Evolutionary conservation across 2,329 filamentous ascomycete genomes (phyloP), one percentile per base, ranked within the genome.

Genomic region (Clarireedia paspali): DNA sequence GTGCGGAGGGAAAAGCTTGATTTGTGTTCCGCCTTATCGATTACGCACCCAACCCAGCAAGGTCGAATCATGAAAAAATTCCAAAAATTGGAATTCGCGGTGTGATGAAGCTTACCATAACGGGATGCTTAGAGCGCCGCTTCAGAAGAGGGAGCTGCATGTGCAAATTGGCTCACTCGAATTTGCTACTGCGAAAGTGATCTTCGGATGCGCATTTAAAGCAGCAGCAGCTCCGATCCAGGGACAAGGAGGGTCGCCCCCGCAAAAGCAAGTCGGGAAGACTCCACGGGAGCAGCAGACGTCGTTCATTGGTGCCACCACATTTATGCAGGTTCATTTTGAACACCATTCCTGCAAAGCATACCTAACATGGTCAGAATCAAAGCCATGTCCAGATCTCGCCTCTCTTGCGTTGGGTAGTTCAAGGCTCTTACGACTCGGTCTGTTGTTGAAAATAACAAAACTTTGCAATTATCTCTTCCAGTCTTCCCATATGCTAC

Each of bases 241-340:
- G 27, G 24, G 6, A 52, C 39, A 34, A 34, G 12, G 30, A 34
- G 30, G 30, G 20, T 10, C 34, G 17, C 34, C 47, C 24, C 38
- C 26, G 23, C 38, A 40, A 24, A 17, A n/a, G 17, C 23, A 24
- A 52, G 23, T 40, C 50, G 17, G 49, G 30, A 45, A 40, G 12
- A 26, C 40, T 42, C 50, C 24, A 26, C 40, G 40, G 36, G 40
- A 46, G 40, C 15, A 36, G n/a, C 5, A 38, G 40, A 12, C 14
- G 26, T 15, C 15, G 20, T 34, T 51, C 24, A 51, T 51, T 51
- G 49, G 49, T 51, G 49, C 49, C 38, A 51, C 50, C 40, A 45
- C 10, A 20, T 20, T 26, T 39, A 42, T 34, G 36, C 42, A 6
- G 15, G 0, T n/a, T 42, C 14, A 24, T 17, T 44, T 27, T 45